Conservation (phyloP, 345 rosid species). For the Viola odorata region DNA sequence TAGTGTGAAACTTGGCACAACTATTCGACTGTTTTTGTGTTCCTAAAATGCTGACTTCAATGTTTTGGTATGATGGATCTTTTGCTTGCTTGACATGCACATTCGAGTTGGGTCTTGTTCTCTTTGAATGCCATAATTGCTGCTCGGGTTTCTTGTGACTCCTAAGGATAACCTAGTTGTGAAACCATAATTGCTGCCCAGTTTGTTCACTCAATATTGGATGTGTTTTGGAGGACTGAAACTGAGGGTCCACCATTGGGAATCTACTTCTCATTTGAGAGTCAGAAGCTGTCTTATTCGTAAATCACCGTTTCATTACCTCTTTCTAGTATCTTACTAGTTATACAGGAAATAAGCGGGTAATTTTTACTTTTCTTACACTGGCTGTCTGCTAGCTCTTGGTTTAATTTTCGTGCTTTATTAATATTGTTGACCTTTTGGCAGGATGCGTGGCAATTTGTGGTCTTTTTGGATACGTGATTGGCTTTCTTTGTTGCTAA, state of each 20-base stretch:
- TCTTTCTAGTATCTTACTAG: conserved; percentile 28
- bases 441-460: conserved; percentile 44
- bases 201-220: conserved; percentile 12
- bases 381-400: conserved; percentile 23
- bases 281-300: conserved; percentile 26
- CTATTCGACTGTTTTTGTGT: conserved; percentile 34
- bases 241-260: conserved; percentile 22
- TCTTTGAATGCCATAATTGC: conserved; percentile 33
- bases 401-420: conserved; percentile 19
- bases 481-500: conserved; percentile 42
- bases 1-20: conserved; percentile 36
- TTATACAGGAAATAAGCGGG: conserved; percentile 41
- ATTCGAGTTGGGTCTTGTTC: conserved; percentile 33
- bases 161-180: conserved; percentile 22
- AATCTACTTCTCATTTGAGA: conserved; percentile 24
- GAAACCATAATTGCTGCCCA: conserved; percentile 16
- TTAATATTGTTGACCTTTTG: conserved; percentile 45
- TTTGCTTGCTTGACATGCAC: conserved; percentile 45
- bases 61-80: conserved; percentile 36
- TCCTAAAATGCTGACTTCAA: conserved; percentile 38
- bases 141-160: conserved; percentile 28
- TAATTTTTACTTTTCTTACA: conserved; percentile 25
- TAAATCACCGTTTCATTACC: conserved; percentile 28
- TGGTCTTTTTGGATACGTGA: conserved; percentile 40
- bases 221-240: conserved; percentile 31